Evolutionary conservation across 164 flowering plant species (phyloP).

Genomic region (Berberis vulgaris): DNA sequence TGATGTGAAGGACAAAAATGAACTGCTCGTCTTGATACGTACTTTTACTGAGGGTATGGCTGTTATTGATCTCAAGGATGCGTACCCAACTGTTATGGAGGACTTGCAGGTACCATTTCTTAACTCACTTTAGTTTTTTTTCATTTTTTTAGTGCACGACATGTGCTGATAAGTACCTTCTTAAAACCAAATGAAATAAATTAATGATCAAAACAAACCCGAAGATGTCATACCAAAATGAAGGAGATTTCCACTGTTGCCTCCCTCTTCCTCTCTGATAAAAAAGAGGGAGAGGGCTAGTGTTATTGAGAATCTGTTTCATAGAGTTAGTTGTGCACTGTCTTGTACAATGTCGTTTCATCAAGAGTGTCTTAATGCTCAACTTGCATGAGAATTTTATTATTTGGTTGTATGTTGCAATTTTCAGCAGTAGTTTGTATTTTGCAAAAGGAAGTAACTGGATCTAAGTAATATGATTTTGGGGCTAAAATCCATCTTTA

Average conservation of each 20-base stretch:
- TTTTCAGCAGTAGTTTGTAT: too few relatives aligned
- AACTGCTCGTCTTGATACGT: slow-evolving; percentile 33
- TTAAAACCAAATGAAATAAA: not conserved
- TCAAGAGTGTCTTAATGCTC: too few relatives aligned
- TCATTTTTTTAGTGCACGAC: not conserved
- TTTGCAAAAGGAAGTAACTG: too few relatives aligned
- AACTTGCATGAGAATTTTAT: too few relatives aligned
- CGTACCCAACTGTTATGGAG: slow-evolving; percentile 53
- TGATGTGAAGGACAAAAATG: slow-evolving; percentile 48
- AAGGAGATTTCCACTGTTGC: not conserved
- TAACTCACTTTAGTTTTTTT: not conserved
- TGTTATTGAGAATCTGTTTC: too few relatives aligned
- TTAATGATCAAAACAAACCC: not conserved
- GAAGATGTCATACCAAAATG: not conserved
- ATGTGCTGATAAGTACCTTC: not conserved
- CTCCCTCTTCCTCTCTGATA: not conserved
- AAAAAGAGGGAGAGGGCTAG: not conserved
- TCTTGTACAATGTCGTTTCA: too few relatives aligned
- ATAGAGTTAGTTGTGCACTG: too few relatives aligned
- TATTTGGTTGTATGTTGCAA: too few relatives aligned
- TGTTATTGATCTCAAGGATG: slow-evolving; percentile 56
- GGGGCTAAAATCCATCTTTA: too few relatives aligned
- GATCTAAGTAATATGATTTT: too few relatives aligned
- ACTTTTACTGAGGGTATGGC: slow-evolving; percentile 54
- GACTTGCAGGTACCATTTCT: slow-evolving; percentile 49